These are phyloP conservation scores for Hypoxylon rubiginosum DNA, from an alignment of 2,329 filamentous ascomycete species.

Conservation along the genomic window DNA sequence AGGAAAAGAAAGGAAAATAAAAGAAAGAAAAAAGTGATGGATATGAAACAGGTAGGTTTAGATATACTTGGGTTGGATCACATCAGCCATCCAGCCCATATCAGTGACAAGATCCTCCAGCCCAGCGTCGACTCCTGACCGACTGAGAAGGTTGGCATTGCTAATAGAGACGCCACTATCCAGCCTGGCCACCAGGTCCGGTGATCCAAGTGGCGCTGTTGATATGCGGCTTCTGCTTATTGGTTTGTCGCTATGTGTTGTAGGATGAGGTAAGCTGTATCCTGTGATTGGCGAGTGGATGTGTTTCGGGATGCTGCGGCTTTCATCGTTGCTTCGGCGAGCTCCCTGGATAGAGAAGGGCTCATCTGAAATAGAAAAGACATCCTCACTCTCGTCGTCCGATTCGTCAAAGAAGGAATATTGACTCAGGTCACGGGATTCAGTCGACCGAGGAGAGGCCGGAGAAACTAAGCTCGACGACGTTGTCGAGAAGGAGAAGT, in stretches of 20 bases:
- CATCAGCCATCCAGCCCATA: constrained; percentile 66
- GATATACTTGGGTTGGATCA: constrained; percentile 57
- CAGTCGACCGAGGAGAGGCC: constrained; percentile 55
- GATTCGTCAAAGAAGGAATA: constrained; percentile 63
- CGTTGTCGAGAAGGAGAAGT: constrained; percentile 48
- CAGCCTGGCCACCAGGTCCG: constrained; percentile 49
- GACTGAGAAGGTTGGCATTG: constrained; percentile 46
- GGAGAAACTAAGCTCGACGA: constrained; percentile 53
- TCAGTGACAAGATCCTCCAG: constrained; percentile 58
- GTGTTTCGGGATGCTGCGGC: constrained; percentile 42
- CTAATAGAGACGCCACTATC: constrained; percentile 45
- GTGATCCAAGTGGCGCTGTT: constrained; percentile 43
- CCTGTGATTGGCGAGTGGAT: constrained; percentile 51
- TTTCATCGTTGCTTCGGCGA: constrained; percentile 43
- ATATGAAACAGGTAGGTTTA: constrained; percentile 22
- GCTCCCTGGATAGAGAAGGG: constrained; percentile 44
- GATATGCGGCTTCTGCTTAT: constrained; percentile 37
- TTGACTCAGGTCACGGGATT: constrained; percentile 55
- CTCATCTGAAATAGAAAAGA: constrained; percentile 55
- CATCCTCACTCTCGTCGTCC: constrained; percentile 58
- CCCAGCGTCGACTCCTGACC: constrained; percentile 51
- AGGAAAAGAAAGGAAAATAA: neutral
- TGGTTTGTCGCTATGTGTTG: constrained; percentile 46
- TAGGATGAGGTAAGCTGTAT: constrained; percentile 63
- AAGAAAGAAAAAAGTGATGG: neutral